Evolutionary conservation across 1,139 yeast species (phyloP).

Genomic region (Zhuliangozyma parablackwelliae): DNA sequence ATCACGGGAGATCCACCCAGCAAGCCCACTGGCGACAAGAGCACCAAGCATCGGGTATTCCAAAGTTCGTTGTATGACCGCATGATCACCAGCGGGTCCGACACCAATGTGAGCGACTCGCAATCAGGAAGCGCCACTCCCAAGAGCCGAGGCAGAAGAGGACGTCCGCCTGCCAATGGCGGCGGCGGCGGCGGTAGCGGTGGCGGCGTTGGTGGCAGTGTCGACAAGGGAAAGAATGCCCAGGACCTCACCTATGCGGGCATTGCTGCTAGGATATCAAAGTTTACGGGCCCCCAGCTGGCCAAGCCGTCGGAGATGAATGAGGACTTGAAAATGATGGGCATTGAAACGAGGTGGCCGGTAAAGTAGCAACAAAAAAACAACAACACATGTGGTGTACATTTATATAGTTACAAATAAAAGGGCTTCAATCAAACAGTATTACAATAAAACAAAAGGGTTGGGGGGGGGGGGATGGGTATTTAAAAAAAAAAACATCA

Average conservation of each 20-base stretch:
- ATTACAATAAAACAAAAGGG: no score
- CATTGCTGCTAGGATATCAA: slow-evolving; percentile 41
- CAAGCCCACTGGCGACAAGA: slow-evolving; percentile 17
- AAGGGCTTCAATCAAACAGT: background rate
- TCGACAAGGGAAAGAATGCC: slow-evolving; percentile 2
- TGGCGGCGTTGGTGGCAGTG: background rate
- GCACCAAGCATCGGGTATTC: slow-evolving; percentile 36
- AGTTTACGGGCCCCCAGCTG: slow-evolving; percentile 39
- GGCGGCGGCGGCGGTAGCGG: background rate
- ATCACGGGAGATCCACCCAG: slow-evolving; percentile 38
- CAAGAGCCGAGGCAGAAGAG: slow-evolving; percentile 25
- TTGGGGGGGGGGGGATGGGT: no score
- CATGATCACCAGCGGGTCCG: slow-evolving; percentile 39
- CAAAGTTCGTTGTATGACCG: slow-evolving; percentile 38
- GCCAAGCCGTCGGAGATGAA: slow-evolving; percentile 32
- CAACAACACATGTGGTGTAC: background rate
- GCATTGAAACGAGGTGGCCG: slow-evolving; percentile 37
- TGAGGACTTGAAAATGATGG: slow-evolving; percentile 35
- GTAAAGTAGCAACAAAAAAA: slow-evolving; percentile 2
- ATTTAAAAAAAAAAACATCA: no score
- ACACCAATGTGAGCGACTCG: slow-evolving; percentile 23
- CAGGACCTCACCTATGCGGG: slow-evolving; percentile 26
- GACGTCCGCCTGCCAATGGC: slow-evolving; percentile 4
- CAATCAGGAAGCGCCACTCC: slow-evolving; percentile 7
- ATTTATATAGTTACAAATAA: background rate